These are phyloP conservation scores for Barbarea vulgaris DNA, from an alignment of 345 rosid genomes.

Conservation along the genomic window DNA sequence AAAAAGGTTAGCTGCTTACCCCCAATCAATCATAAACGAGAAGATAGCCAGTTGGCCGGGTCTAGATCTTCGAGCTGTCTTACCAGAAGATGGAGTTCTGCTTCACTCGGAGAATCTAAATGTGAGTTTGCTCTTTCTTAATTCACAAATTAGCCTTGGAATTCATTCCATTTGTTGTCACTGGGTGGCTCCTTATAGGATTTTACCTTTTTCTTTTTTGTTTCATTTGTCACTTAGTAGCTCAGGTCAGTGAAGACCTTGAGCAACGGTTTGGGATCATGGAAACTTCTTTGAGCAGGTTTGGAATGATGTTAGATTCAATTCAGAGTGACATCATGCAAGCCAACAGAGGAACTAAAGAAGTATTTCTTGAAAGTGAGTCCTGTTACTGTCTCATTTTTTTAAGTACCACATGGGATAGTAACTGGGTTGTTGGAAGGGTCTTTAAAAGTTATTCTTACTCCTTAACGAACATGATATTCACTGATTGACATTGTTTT, in stretches of 20 bases:
- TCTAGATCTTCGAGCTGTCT: slow-evolving; percentile 58
- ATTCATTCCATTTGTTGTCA: background rate
- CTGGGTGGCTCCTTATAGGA: slow-evolving; percentile 9
- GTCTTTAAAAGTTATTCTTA: background rate
- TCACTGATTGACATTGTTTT: background rate
- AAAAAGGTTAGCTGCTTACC: slow-evolving; percentile 64
- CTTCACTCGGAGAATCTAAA: slow-evolving; percentile 51
- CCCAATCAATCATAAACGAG: slow-evolving; percentile 50
- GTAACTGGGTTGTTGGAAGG: background rate
- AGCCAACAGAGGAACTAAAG: slow-evolving; percentile 76
- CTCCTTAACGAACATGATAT: background rate
- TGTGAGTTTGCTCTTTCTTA: slow-evolving; percentile 43
- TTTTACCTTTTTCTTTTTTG: slow-evolving; percentile 8
- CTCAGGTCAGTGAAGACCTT: slow-evolving; percentile 70
- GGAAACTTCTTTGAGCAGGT: slow-evolving; percentile 77
- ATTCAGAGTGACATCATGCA: slow-evolving; percentile 86
- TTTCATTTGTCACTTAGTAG: slow-evolving; percentile 46
- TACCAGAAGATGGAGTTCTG: slow-evolving; percentile 63
- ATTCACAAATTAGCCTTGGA: background rate
- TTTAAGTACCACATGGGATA: background rate
- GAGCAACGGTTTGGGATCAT: slow-evolving; percentile 67
- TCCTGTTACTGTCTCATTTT: slow-evolving; percentile 24
- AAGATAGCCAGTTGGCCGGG: slow-evolving; percentile 60
- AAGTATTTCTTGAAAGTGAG: slow-evolving; percentile 71
- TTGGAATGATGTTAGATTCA: slow-evolving; percentile 78